phyloP scores from a whole-genome alignment of 169 alveolate genomes.

The Pseudocohnilembus persalinus region DNA sequence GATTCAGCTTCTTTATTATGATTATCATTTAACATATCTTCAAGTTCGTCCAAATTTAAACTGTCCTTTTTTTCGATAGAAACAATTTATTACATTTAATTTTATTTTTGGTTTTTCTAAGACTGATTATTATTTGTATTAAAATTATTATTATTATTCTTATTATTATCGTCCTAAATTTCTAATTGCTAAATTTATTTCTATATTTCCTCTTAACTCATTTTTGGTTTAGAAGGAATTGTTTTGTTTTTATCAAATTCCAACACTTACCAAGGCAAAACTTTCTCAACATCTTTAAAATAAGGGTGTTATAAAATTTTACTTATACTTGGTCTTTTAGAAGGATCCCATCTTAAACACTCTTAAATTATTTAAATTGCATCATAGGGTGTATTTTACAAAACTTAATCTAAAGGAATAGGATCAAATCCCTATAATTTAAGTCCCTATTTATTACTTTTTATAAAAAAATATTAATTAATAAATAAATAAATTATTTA shows the following conservation, averaged over 20 bases:
- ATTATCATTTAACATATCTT: not conserved
- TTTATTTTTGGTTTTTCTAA: not conserved
- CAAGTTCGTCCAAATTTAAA: not conserved
- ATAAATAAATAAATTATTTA: constrained; percentile 3
- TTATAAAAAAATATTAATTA: constrained; percentile 71
- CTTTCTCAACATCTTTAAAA: constrained; percentile 52
- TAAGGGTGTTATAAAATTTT: constrained; percentile 81
- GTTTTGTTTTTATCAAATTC: too few relatives aligned
- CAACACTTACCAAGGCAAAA: too few relatives aligned
- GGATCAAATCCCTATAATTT: constrained; percentile 66
- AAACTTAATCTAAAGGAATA: constrained; percentile 59
- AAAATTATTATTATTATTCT: too few relatives aligned
- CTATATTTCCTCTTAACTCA: not conserved
- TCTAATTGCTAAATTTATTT: not conserved
- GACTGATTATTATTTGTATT: not conserved
- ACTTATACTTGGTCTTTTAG: constrained; percentile 80
- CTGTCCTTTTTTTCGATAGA: not conserved
- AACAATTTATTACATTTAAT: not conserved
- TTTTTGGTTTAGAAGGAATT: not conserved
- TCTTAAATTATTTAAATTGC: constrained; percentile 78
- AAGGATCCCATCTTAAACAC: constrained; percentile 85
- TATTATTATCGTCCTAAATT: not conserved
- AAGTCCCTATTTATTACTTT: constrained; percentile 79
- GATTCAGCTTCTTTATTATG: not conserved
- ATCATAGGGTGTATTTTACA: constrained; percentile 83